Evolutionary conservation across 768 basidiomycete genomes (phyloP).

Genomic region (Psilocybe sp.): DNA sequence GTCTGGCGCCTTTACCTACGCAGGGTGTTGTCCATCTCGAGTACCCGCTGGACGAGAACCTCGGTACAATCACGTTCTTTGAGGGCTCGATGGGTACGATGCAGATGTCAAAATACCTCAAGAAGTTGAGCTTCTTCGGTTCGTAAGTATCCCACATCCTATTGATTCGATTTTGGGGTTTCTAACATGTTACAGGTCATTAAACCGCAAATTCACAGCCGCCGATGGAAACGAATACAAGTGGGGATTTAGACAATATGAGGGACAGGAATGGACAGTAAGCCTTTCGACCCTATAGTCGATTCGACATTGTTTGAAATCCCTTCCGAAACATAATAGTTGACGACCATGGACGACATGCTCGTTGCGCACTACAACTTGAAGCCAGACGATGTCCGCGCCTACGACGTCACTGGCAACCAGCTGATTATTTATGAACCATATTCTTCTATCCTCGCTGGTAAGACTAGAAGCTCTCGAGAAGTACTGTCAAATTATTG

Average conservation of each 20-base stretch:
- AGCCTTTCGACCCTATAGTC: conserved; percentile 24
- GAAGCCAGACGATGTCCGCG: conserved; percentile 48
- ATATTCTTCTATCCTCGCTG: conserved; percentile 49
- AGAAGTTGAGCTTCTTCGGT: conserved; percentile 62
- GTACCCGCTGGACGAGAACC: conserved; percentile 52
- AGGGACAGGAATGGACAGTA: conserved; percentile 76
- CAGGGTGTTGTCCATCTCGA: conserved; percentile 58
- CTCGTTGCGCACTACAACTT: conserved; percentile 68
- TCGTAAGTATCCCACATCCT: conserved; percentile 42
- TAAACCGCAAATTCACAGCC: conserved; percentile 65
- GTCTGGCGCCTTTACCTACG: conserved; percentile 48
- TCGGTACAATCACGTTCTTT: conserved; percentile 59
- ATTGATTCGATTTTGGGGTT: conserved; percentile 4
- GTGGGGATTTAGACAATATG: conserved; percentile 56
- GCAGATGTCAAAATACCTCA: conserved; percentile 64
- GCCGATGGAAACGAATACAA: conserved; percentile 70
- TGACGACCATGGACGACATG: conserved; percentile 48
- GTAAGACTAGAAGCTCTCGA: conserved; percentile 25
- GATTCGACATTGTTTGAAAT: background rate
- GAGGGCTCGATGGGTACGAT: conserved; percentile 40
- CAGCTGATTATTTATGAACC: conserved; percentile 57
- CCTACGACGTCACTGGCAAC: conserved; percentile 63
- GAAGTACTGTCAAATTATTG: background rate
- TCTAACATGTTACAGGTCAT: conserved; percentile 41
- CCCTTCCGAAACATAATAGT: conserved; percentile 33